phyloP scores from a whole-genome alignment of 1,284 basidiomycete species.

The Papiliotrema laurentii region DNA sequence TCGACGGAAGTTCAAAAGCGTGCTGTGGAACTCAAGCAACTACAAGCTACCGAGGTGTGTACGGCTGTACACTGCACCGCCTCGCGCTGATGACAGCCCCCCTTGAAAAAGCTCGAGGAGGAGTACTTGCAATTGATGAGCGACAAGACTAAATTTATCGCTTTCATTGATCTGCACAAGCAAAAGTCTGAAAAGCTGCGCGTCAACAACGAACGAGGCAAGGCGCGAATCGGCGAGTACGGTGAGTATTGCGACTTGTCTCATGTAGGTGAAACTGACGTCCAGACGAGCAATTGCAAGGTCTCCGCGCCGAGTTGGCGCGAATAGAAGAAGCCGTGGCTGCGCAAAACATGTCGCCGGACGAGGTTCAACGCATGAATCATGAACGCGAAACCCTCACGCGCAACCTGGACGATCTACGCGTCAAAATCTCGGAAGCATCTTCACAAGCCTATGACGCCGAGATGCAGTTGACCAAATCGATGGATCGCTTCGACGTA shows the following conservation, averaged over 20 bases:
- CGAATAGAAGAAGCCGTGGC: slow-evolving; percentile 63
- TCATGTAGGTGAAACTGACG: background rate
- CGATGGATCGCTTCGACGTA: slow-evolving; percentile 70
- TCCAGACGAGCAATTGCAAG: slow-evolving; percentile 57
- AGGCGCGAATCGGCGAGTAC: slow-evolving; percentile 27
- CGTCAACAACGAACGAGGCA: slow-evolving; percentile 24
- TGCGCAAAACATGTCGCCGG: slow-evolving; percentile 74
- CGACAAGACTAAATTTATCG: slow-evolving; percentile 45
- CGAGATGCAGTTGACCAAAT: slow-evolving; percentile 71
- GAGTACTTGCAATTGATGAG: slow-evolving; percentile 41
- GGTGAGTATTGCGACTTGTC: slow-evolving; percentile 18
- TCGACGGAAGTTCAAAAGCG: slow-evolving; percentile 28
- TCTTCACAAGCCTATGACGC: slow-evolving; percentile 65
- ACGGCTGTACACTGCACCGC: background rate
- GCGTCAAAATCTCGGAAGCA: slow-evolving; percentile 65
- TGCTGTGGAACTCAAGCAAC: slow-evolving; percentile 31
- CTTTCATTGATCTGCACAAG: slow-evolving; percentile 38
- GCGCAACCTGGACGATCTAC: slow-evolving; percentile 68
- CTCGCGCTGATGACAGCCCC: slow-evolving; percentile 25
- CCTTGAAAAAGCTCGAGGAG: slow-evolving; percentile 37
- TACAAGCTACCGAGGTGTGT: slow-evolving; percentile 39
- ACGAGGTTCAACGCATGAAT: slow-evolving; percentile 81
- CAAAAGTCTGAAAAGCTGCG: slow-evolving; percentile 43
- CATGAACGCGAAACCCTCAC: slow-evolving; percentile 69
- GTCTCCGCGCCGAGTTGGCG: slow-evolving; percentile 57